Base-by-base conservation (phyloP, 2,329 filamentous ascomycete genomes). In the Uncinocarpus reesii region DNA sequence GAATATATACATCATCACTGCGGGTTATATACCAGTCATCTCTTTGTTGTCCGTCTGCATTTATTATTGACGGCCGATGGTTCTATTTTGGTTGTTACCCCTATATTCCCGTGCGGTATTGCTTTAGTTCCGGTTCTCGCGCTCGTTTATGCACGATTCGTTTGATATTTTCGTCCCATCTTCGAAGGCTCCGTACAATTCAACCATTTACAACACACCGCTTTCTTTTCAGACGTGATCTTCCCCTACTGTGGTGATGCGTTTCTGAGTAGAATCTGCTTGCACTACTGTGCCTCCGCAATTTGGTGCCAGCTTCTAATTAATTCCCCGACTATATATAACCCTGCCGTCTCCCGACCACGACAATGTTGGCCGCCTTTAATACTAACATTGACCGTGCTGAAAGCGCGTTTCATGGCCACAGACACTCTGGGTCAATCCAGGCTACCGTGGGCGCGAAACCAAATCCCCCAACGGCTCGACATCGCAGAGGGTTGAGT, bases 401-500 rank as follows among this genome's bases (percentile, higher is more conserved):
- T 7, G 46, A 37, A 23, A 36, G 10, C 16, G 23, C 11, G 7
- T 16, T 29, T 36, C 46, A 36, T 8, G 20, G 37, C 28, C 46
- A 37, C 29, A 28, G 29, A 7, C 11, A 20, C 10, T 5, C 38
- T 21, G 46, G 23, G 18, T 20, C 32, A 16, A 11, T 37, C 21
- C 35, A 34, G 1, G 24, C 11, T 26, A 26, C 68, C 70, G 51
- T 21, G 18, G 18, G 13, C 4, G 23, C 41, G 2, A 47, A 34
- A 15, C 38, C 38, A 5, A 24, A 35, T 8, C 29, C 31, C 2
- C 65, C 65, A 42, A 57, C 59, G 57, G 67, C 66, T 58, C 71
- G 74, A 65, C 86, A 93, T 70, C 82, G 86, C 69, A 78, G 86
- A 66, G 89, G 88, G 62, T 80, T 89, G 71, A 92, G 85, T 71